These are phyloP conservation scores for Aphanomyces stellatus DNA, from an alignment of 352 stramenopile species.

Conservation along the genomic window DNA sequence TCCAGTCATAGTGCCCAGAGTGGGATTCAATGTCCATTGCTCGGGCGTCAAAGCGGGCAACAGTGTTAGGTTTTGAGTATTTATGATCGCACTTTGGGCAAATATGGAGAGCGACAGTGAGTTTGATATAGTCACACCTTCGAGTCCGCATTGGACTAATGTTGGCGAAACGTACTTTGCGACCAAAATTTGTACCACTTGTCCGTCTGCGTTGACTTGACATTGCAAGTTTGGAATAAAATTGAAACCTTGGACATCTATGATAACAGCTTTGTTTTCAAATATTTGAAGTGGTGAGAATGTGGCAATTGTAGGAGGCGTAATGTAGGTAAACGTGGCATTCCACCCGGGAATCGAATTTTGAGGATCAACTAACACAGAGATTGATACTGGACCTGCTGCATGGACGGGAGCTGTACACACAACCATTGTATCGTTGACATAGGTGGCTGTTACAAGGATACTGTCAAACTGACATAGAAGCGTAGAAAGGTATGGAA, in stretches of 20 bases:
- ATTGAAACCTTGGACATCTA: constrained; percentile 14
- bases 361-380: not conserved
- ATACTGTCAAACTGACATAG: constrained; percentile 18
- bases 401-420: constrained; percentile 18
- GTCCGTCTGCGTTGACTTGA: too few relatives aligned
- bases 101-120: too few relatives aligned
- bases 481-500: constrained; percentile 22
- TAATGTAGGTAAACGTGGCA: constrained; percentile 18
- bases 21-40: not conserved
- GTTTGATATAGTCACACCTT: not conserved
- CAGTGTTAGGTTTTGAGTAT: too few relatives aligned
- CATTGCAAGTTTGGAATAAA: constrained; percentile 3
- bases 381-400: constrained; percentile 3
- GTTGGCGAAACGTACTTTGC: not conserved
- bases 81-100: too few relatives aligned
- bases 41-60: not conserved
- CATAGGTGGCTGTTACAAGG: constrained; percentile 16
- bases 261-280: not conserved
- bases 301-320: not conserved
- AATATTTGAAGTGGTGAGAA: constrained; percentile 14
- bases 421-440: constrained; percentile 16
- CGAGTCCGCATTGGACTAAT: not conserved
- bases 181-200: too few relatives aligned
- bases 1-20: not conserved
- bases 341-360: not conserved